Evolutionary conservation across 2,329 filamentous ascomycete genomes (phyloP).

Genomic region (Beauveria bassiana): DNA sequence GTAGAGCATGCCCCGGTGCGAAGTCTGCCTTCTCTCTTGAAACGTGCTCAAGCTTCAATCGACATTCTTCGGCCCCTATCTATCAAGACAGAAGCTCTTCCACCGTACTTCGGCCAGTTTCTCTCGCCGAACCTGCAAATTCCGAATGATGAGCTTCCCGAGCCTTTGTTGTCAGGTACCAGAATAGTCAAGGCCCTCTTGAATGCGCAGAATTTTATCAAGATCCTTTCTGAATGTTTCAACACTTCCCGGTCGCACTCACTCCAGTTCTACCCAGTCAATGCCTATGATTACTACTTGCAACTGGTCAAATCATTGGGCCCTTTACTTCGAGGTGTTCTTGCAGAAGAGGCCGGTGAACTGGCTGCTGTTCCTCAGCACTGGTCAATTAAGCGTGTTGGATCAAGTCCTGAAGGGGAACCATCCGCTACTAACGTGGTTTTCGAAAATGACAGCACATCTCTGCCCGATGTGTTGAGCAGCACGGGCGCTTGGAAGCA

Average conservation of each 20-base stretch:
- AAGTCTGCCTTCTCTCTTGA: conserved; percentile 72
- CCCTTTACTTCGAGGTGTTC: conserved; percentile 66
- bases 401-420: conserved; percentile 18
- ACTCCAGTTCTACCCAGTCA: conserved; percentile 65
- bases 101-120: conserved; percentile 64
- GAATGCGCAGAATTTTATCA: conserved; percentile 67
- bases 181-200: conserved; percentile 70
- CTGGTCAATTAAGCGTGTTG: conserved; percentile 41
- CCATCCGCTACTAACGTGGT: conserved; percentile 16
- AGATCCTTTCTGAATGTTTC: conserved; percentile 67
- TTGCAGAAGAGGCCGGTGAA: conserved; percentile 78
- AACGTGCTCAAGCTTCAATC: conserved; percentile 62
- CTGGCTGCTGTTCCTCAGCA: conserved; percentile 64
- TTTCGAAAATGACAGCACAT: conserved; percentile 22
- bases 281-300: conserved; percentile 77
- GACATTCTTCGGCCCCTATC: conserved; percentile 61
- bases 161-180: conserved; percentile 57
- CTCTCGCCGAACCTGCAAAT: conserved; percentile 38
- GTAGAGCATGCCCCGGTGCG: conserved; percentile 75
- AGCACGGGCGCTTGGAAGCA: conserved; percentile 21
- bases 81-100: conserved; percentile 35
- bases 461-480: conserved; percentile 26
- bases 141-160: conserved; percentile 29
- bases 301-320: conserved; percentile 68
- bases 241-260: conserved; percentile 56